Evolutionary conservation across 2,329 filamentous ascomycete species (phyloP).

Genomic region (Lasiodiplodia gonubiensis): DNA sequence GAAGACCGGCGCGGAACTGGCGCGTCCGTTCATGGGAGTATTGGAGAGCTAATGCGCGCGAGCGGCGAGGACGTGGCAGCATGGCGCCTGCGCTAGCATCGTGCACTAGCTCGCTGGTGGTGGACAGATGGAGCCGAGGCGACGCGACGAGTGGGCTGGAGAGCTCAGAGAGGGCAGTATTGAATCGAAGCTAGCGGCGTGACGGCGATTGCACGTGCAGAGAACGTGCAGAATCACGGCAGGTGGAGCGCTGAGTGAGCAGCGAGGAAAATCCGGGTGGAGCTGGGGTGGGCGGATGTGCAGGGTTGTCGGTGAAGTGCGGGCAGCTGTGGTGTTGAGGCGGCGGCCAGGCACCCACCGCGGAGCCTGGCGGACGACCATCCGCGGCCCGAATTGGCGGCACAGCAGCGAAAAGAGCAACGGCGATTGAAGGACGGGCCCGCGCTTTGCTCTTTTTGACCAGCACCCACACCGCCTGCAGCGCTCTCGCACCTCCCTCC

Average conservation of each 20-base stretch:
- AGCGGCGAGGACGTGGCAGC: neutral
- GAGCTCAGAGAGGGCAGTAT: neutral
- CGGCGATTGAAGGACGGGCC: neutral
- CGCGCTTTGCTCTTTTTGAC: neutral
- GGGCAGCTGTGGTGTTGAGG: slow-evolving; percentile 9
- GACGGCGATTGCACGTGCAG: neutral
- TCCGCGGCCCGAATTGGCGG: slow-evolving; percentile 15
- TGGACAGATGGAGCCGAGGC: slow-evolving; percentile 2
- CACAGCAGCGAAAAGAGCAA: neutral
- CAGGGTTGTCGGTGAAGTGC: slow-evolving; percentile 13
- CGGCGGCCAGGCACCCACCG: neutral
- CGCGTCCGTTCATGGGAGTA: neutral
- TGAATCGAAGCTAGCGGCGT: slow-evolving; percentile 5
- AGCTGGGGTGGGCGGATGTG: neutral
- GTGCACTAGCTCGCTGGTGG: neutral
- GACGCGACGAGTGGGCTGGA: neutral
- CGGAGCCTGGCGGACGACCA: neutral
- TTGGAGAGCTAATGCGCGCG: slow-evolving; percentile 2
- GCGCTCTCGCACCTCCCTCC: neutral
- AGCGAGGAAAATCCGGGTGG: neutral
- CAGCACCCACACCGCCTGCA: neutral
- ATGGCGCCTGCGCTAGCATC: slow-evolving; percentile 7
- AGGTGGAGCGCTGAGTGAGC: neutral
- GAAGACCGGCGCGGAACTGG: neutral
- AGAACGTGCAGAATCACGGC: neutral